These are phyloP conservation scores for Schrenkiella parvula DNA, from an alignment of 345 rosid species.

Conservation along the genomic window DNA sequence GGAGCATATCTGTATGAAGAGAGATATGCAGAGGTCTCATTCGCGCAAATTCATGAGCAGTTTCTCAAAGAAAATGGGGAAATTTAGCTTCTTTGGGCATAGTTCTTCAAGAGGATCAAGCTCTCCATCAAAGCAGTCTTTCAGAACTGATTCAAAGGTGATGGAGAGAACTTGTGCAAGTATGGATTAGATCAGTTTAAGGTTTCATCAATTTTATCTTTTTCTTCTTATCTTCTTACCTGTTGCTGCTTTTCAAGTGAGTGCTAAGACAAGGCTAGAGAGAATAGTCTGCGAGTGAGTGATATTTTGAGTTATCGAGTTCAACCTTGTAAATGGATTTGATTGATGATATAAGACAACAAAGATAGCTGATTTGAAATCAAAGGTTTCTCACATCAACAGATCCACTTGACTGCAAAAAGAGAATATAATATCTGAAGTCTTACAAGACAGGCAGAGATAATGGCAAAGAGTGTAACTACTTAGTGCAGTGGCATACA, in stretches of 20 bases:
- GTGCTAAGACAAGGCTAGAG: slow-evolving; percentile 12
- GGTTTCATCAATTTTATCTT: not conserved
- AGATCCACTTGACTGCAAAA: not conserved
- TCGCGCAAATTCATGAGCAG: slow-evolving; percentile 82
- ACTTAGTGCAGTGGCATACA: not conserved
- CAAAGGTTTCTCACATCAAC: not conserved
- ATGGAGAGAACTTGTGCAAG: slow-evolving; percentile 80
- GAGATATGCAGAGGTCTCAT: slow-evolving; percentile 88
- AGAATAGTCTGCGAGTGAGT: slow-evolving; percentile 1
- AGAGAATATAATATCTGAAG: slow-evolving; percentile 11
- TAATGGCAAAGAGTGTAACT: slow-evolving; percentile 3
- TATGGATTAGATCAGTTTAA: slow-evolving; percentile 42
- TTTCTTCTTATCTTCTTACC: not conserved
- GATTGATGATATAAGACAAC: slow-evolving; percentile 42
- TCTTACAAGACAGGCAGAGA: slow-evolving; percentile 21
- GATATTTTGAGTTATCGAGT: slow-evolving; percentile 6
- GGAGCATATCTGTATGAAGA: slow-evolving; percentile 94
- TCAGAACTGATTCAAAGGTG: slow-evolving; percentile 74
- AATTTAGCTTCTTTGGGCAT: slow-evolving; percentile 71
- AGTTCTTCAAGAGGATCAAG: slow-evolving; percentile 88
- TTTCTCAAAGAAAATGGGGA: slow-evolving; percentile 84
- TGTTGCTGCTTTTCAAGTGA: slow-evolving; percentile 23
- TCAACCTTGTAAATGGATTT: slow-evolving; percentile 43
- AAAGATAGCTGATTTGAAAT: slow-evolving; percentile 8
- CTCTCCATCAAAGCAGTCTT: slow-evolving; percentile 86